Evolutionary conservation across 495 filamentous ascomycete species (phyloP), one percentile per base, ranked within the genome.

Genomic region (Bathelium albidoporum): DNA sequence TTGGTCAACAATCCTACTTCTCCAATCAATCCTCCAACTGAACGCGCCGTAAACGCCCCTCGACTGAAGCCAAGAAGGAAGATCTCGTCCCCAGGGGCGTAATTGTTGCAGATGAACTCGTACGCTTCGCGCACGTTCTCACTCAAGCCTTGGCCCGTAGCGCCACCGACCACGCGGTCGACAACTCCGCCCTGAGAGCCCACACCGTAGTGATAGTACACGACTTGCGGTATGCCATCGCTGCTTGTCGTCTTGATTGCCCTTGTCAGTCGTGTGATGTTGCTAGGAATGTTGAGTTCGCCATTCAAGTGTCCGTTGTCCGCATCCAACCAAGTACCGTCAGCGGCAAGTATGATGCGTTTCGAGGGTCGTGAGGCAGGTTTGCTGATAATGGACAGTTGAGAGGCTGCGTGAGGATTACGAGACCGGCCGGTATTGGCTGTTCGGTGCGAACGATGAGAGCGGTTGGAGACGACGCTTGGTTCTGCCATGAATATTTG

Each of bases 61-160:
- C 87, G 79, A 29, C 86, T 89, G 74, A 89, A 90, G 10, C 87
- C 87, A 28, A 89, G 64, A 28, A 90, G 76, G 60, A 89, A 77
- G 49, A 89, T 88, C 65, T 89, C 85, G 68, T 89, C 87, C 12
- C 83, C 82, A 24, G 82, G 79, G 32, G 79, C 73, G 65, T 84
- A 89, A 74, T 90, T 90, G 49, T 83, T 82, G 26, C 81, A 80
- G 18, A 89, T 70, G 67, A 88, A 89, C 5, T 80, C 77, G 70
- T 90, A 90, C 0, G 80, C 82, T 67, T 85, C 83, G 26, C 84
- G 78, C 53, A 90, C 82, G 66, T 87, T 83, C 73, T 86, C 73
- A 11, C 61, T 62, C 11, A 77, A 62, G 10, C 75, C 75, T 61
- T 69, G 66, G 24, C 75, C 75, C 16, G 64, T 71, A 14, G 71